A percentile compares a stretch with the other conserved stretches of the same genome.
phyloP scores from a whole-genome alignment of 345 rosid genomes.

The Eucalyptus fibrosa region DNA sequence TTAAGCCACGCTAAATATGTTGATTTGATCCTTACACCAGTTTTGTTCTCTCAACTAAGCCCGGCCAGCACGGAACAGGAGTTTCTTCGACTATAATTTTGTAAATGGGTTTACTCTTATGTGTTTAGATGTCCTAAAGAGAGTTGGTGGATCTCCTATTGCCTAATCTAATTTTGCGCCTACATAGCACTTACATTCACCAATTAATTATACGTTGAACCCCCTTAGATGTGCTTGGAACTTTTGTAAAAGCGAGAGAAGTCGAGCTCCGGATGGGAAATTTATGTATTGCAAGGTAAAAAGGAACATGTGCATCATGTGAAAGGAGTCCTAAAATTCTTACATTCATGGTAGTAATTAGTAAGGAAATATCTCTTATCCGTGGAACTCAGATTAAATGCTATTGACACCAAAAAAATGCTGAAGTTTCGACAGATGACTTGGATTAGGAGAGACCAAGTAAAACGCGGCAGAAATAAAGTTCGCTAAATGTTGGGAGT shows the following conservation, averaged over 20 bases:
- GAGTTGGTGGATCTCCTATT: background rate
- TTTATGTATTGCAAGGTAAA: background rate
- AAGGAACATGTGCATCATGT: background rate
- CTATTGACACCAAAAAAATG: background rate
- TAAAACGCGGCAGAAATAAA: background rate
- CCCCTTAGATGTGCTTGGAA: background rate
- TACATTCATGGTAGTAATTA: background rate
- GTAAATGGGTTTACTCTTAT: background rate
- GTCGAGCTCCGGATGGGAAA: background rate
- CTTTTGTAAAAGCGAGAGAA: background rate
- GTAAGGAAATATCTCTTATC: background rate
- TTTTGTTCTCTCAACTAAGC: background rate
- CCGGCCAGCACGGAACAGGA: background rate
- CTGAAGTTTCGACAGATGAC: background rate
- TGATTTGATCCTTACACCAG: background rate
- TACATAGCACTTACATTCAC: background rate
- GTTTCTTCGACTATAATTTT: background rate
- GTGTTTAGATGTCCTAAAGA: background rate
- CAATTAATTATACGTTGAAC: background rate
- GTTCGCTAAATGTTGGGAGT: background rate
- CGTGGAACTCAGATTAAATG: background rate
- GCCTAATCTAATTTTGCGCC: background rate
- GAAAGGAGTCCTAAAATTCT: background rate
- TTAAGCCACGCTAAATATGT: background rate
- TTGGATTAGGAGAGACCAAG: background rate